Evolutionary conservation across 2,329 filamentous ascomycete species (phyloP), one percentile per base, ranked within the genome.

Genomic region (Boeremia exigua): DNA sequence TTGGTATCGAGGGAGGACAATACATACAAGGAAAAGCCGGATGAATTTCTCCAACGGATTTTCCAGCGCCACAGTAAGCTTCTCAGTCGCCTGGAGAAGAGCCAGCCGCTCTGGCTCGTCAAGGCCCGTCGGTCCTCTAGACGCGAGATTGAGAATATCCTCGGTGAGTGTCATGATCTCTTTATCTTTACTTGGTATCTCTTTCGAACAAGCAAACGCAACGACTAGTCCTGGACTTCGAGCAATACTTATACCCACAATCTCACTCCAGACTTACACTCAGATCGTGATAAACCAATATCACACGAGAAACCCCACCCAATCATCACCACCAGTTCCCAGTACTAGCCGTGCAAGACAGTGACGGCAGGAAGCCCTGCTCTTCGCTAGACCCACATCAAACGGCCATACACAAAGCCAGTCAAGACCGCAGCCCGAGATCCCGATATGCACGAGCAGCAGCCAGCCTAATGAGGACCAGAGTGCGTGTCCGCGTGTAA

Each of bases 21-120:
- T 3, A 45, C 52, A 11, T 55, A 59, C 56, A 4, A 48, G 46
- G 15, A 52, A 55, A 7, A 54, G n/a, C 1, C 56, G 49, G 9
- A 55, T 30, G 4, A 49, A 56, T 17, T 61, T 57, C n/a, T 48
- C 29, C 10, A 61, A 9, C 1, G 59, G 49, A 30, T 51, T 57
- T 6, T 59, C 56, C 23, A 59, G 39, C 5, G 56, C 46, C 10
- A 48, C 15, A 12, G 17, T 48, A 2, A 57, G 59, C 19, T 61
- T 57, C 12, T 48, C 29, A 6, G 37, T 34, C 4, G 53, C 49
- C 14, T 60, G 53, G 23, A 59, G 23, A 4, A 59, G 34, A 2
- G 53, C 53, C 40, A 43, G n/a, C 14, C 59, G 53, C 19, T 59
- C 59, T n/a, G 43, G 4, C 43, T 59, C 59, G 10, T 48, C 34